Percentiles rank a stretch among this genome's conserved stretches.
Conservation (phyloP, 805 yeast genomes). For the Metschnikowia continentalis region DNA sequence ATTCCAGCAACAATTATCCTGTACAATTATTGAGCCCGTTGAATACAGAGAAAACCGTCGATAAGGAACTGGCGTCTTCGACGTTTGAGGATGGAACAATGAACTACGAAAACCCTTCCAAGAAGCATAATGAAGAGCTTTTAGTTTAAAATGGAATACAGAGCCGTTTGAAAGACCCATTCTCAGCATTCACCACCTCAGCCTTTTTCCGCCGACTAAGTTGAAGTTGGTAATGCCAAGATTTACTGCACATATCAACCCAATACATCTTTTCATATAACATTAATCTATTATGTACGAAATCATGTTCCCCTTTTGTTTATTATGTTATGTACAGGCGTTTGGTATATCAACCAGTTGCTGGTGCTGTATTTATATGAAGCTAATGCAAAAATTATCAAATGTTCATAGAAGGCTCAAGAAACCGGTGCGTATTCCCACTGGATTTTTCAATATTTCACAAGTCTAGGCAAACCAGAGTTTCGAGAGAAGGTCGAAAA, state of each 20-base stretch:
- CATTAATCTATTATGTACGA: background rate
- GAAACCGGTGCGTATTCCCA: background rate
- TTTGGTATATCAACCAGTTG: background rate
- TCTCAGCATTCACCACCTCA: background rate
- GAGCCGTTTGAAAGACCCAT: background rate
- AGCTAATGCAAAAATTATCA: background rate
- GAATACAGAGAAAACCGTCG: constrained; percentile 1
- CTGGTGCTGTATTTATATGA: background rate
- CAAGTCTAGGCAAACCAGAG: constrained; percentile 52
- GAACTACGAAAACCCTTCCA: background rate
- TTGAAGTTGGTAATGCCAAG: background rate
- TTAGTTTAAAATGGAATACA: background rate
- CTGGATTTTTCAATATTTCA: background rate
- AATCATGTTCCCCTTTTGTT: background rate
- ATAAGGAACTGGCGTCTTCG: background rate
- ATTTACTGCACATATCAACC: background rate
- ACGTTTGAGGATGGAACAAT: background rate
- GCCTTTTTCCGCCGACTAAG: background rate
- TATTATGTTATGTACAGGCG: constrained; percentile 1
- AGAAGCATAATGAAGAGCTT: constrained; percentile 3
- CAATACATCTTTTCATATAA: background rate
- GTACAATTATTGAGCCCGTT: constrained; percentile 4
- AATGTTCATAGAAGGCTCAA: background rate
- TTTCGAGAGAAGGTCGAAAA: constrained; percentile 57
- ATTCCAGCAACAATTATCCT: background rate